These are phyloP conservation scores for Eutypella sp. DNA, from an alignment of 2,329 filamentous ascomycete genomes.

Conservation along the genomic window DNA sequence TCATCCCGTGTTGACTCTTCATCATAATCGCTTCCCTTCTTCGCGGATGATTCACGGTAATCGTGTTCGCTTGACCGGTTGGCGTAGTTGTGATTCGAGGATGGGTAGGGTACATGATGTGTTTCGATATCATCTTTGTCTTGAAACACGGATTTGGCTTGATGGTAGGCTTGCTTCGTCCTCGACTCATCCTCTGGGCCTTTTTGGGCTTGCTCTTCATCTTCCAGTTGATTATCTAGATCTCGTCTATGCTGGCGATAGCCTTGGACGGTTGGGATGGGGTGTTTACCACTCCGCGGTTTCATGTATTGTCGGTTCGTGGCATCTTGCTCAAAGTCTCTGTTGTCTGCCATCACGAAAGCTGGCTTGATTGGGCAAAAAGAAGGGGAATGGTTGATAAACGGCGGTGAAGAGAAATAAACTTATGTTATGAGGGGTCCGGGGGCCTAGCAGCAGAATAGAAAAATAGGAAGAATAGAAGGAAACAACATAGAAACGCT, in stretches of 20 bases:
- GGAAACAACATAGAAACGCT: not conserved
- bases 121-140: slow-evolving; percentile 24
- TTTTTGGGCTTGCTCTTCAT: slow-evolving; percentile 27
- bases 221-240: slow-evolving; percentile 35
- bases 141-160: slow-evolving; percentile 32
- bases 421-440: too few species aligned
- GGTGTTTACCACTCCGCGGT: slow-evolving; percentile 21
- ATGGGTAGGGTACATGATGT: slow-evolving; percentile 31
- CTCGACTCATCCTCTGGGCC: slow-evolving; percentile 31
- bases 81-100: slow-evolving; percentile 29
- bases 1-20: slow-evolving; percentile 6
- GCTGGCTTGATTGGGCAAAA: not conserved
- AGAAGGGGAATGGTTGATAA: too few species aligned
- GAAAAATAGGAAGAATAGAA: not conserved
- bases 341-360: slow-evolving; percentile 12
- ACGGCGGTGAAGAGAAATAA: too few species aligned
- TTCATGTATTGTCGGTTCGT: slow-evolving; percentile 13
- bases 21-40: slow-evolving; percentile 8
- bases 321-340: slow-evolving; percentile 12
- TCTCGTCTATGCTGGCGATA: slow-evolving; percentile 43
- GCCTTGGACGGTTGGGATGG: slow-evolving; percentile 41
- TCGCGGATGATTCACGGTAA: slow-evolving; percentile 10
- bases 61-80: slow-evolving; percentile 7
- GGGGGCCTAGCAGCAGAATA: too few species aligned
- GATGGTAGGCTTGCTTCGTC: slow-evolving; percentile 28